phyloP scores from a whole-genome alignment of 306 rosid species.

The Fagus sylvatica region DNA sequence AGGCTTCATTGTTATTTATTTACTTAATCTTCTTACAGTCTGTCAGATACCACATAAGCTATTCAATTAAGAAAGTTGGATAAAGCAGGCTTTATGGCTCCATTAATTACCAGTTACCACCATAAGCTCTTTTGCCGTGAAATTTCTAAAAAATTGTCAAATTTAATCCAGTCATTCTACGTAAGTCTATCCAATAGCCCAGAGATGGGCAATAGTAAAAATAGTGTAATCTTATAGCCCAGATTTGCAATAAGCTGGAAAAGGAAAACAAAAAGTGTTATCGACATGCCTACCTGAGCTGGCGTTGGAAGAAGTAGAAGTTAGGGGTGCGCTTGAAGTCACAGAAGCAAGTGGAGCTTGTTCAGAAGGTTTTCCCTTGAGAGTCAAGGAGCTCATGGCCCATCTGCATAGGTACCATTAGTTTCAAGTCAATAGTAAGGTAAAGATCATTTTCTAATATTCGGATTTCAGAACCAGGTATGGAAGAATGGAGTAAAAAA shows the following conservation, averaged over 20 bases:
- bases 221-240: neutral
- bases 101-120: neutral
- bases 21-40: too few relatives aligned
- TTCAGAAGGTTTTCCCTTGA: conserved; percentile 90
- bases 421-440: conserved; percentile 16
- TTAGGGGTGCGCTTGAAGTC: conserved; percentile 47
- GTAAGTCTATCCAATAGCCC: neutral
- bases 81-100: neutral
- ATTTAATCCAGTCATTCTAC: neutral
- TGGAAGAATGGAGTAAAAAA: too few relatives aligned
- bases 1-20: neutral
- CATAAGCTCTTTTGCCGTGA: neutral
- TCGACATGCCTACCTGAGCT: conserved; percentile 59
- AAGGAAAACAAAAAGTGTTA: neutral
- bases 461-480: neutral
- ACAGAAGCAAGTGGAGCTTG: conserved; percentile 69
- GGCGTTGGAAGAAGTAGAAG: conserved; percentile 60
- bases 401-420: conserved; percentile 56
- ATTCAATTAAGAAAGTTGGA: neutral
- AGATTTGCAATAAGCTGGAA: conserved; percentile 14
- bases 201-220: neutral
- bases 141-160: neutral
- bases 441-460: neutral
- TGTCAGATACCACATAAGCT: neutral
- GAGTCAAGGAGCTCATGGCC: conserved; percentile 99